Conservation (phyloP, 2,329 filamentous ascomycete species). For the Penicillium glabrum region DNA sequence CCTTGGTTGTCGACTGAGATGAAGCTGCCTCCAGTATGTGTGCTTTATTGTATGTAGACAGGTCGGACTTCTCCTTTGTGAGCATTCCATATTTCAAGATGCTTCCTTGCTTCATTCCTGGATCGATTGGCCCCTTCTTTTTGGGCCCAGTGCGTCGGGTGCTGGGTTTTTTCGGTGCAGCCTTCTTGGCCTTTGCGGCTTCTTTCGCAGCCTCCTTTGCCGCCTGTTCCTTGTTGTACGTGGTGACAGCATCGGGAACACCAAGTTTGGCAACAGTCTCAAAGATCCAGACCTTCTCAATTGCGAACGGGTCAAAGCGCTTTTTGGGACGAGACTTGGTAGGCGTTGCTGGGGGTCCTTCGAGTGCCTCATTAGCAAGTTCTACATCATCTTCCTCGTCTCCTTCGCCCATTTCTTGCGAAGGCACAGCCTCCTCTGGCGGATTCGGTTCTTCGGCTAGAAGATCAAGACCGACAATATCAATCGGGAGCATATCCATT, state of each 20-base stretch:
- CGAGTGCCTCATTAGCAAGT: slow-evolving; percentile 12
- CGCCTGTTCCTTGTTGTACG: slow-evolving; percentile 56
- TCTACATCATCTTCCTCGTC: slow-evolving; percentile 35
- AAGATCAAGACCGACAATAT: slow-evolving; percentile 76
- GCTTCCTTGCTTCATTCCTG: slow-evolving; percentile 41
- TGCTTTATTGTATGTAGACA: slow-evolving; percentile 29
- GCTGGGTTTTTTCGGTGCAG: slow-evolving; percentile 29
- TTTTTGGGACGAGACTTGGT: slow-evolving; percentile 31
- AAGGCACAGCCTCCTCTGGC: slow-evolving; percentile 33
- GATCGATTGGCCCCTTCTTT: slow-evolving; percentile 41
- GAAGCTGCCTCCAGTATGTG: slow-evolving; percentile 31
- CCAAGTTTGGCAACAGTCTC: slow-evolving; percentile 64
- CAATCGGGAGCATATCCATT: slow-evolving; percentile 71
- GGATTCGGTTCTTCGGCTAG: slow-evolving; percentile 67
- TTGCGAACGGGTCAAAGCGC: slow-evolving; percentile 62
- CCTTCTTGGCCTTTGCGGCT: slow-evolving; percentile 19
- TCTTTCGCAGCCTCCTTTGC: slow-evolving; percentile 28
- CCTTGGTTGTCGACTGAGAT: slow-evolving; percentile 15
- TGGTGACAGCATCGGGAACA: slow-evolving; percentile 63
- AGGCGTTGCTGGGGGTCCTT: slow-evolving; percentile 21
- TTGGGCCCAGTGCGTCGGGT: slow-evolving; percentile 29
- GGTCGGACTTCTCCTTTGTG: slow-evolving; percentile 34
- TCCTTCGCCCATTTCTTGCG: slow-evolving; percentile 19
- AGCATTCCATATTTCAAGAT: slow-evolving; percentile 43
- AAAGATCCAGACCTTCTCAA: slow-evolving; percentile 69